These are phyloP conservation scores for Flaveria sonorensis DNA, from an alignment of 129 eudicot genomes.

Conservation along the genomic window DNA sequence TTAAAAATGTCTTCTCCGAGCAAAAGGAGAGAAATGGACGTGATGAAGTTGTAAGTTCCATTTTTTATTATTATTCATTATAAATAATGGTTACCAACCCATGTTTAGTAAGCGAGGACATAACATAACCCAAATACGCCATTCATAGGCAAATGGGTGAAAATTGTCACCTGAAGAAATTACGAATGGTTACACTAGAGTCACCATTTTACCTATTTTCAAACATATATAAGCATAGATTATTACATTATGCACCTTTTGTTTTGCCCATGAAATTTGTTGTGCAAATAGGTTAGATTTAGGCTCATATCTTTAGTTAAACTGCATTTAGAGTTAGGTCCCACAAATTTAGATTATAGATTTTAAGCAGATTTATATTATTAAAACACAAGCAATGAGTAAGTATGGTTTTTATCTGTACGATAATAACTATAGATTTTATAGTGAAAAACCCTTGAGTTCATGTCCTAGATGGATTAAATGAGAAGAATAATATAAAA, in stretches of 20 bases:
- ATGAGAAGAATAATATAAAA: no score
- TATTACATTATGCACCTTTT: neutral
- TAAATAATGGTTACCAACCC: neutral
- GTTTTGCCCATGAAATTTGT: neutral
- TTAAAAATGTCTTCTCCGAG: slow-evolving; percentile 60
- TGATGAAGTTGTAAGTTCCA: slow-evolving; percentile 58
- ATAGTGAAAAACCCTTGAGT: neutral
- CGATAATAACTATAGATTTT: neutral
- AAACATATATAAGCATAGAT: neutral
- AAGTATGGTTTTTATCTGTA: neutral
- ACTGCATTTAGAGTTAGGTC: neutral
- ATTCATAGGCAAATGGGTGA: neutral
- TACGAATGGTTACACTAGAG: neutral
- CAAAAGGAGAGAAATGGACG: slow-evolving; percentile 67
- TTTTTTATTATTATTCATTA: neutral
- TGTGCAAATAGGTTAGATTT: neutral
- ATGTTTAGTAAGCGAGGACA: neutral
- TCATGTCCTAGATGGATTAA: neutral
- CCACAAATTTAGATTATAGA: neutral
- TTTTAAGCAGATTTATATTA: neutral
- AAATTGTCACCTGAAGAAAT: neutral
- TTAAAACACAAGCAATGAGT: neutral
- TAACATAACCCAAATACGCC: neutral
- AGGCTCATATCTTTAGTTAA: neutral
- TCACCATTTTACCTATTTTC: neutral